Percentiles rank a stretch among this genome's conserved stretches.
phyloP scores from a whole-genome alignment of 345 rosid genomes.

The Turnera subulata region DNA sequence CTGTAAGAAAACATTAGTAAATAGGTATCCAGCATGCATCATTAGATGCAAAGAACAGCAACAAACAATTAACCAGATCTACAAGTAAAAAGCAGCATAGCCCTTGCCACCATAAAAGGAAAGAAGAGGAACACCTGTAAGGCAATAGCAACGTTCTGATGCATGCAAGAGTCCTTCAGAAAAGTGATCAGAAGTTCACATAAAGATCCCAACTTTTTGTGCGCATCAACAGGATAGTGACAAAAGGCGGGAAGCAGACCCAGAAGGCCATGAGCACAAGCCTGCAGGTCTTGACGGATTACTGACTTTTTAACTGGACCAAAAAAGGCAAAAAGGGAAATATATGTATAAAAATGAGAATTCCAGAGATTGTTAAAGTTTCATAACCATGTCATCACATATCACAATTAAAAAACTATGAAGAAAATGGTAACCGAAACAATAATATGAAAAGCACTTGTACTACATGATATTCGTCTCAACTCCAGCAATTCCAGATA shows the following conservation, averaged over 20 bases:
- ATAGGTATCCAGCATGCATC: too few relatives aligned
- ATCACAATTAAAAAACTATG: conserved; percentile 2
- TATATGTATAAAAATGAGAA: conserved; percentile 6
- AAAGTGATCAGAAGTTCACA: conserved; percentile 52
- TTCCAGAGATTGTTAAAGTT: conserved; percentile 6
- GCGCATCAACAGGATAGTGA: conserved; percentile 62
- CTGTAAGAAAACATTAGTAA: conserved; percentile 25
- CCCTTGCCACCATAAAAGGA: background rate
- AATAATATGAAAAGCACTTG: too few relatives aligned
- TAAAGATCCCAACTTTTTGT: conserved; percentile 46
- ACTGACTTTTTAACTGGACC: conserved; percentile 60
- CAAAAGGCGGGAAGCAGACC: conserved; percentile 79
- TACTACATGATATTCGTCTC: too few relatives aligned
- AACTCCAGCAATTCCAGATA: too few relatives aligned
- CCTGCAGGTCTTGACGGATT: conserved; percentile 53
- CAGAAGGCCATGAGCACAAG: conserved; percentile 63
- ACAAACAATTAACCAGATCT: background rate
- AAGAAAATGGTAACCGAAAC: background rate
- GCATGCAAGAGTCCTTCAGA: conserved; percentile 61
- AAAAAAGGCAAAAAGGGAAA: conserved; percentile 14
- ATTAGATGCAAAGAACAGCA: background rate
- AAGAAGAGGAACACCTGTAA: conserved; percentile 48
- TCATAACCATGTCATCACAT: conserved; percentile 4
- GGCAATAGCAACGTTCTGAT: conserved; percentile 59
- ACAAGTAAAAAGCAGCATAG: background rate